phyloP scores from a whole-genome alignment of 2,329 filamentous ascomycete species.

The Fusarium mexicanum region DNA sequence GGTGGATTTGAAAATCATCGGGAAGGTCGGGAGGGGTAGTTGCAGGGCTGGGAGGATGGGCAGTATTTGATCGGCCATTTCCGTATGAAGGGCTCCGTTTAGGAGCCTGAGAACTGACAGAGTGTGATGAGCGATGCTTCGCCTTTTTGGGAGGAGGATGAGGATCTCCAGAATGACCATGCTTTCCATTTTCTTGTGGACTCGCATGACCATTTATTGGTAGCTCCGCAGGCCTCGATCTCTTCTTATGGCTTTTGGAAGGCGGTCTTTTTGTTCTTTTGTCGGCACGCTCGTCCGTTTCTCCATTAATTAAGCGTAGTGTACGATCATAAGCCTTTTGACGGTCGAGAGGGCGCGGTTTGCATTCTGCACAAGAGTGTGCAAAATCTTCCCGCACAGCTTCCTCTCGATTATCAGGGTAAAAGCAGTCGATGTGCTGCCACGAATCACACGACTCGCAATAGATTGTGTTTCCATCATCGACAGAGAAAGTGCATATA shows the following conservation, averaged over 20 bases:
- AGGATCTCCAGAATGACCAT: slow-evolving; percentile 56
- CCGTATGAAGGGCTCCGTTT: slow-evolving; percentile 72
- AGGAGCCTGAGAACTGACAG: slow-evolving; percentile 73
- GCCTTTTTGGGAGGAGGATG: slow-evolving; percentile 77
- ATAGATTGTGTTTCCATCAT: slow-evolving; percentile 97
- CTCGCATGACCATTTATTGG: slow-evolving; percentile 73
- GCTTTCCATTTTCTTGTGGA: slow-evolving; percentile 65
- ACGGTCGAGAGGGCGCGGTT: slow-evolving; percentile 77
- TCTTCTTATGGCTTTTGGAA: slow-evolving; percentile 89
- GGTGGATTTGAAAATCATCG: slow-evolving; percentile 71
- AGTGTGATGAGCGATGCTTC: slow-evolving; percentile 85
- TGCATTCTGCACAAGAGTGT: slow-evolving; percentile 91
- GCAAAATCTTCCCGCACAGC: slow-evolving; percentile 76
- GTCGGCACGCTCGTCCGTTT: slow-evolving; percentile 64
- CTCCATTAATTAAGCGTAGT: slow-evolving; percentile 65
- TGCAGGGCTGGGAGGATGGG: slow-evolving; percentile 76
- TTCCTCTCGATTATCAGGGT: slow-evolving; percentile 76
- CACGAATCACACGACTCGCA: slow-evolving; percentile 96
- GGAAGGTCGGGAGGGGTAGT: slow-evolving; percentile 75
- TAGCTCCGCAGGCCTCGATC: slow-evolving; percentile 75
- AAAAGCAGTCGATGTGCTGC: slow-evolving; percentile 99
- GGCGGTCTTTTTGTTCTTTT: slow-evolving; percentile 79
- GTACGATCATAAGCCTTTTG: slow-evolving; percentile 77
- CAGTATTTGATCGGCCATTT: slow-evolving; percentile 68
- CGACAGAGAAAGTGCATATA: slow-evolving; percentile 91